A percentile compares a stretch with the other conserved stretches of the same genome.
Conservation (phyloP, 192 early-diverging fungal genomes). For the Coemansia javaensis region DNA sequence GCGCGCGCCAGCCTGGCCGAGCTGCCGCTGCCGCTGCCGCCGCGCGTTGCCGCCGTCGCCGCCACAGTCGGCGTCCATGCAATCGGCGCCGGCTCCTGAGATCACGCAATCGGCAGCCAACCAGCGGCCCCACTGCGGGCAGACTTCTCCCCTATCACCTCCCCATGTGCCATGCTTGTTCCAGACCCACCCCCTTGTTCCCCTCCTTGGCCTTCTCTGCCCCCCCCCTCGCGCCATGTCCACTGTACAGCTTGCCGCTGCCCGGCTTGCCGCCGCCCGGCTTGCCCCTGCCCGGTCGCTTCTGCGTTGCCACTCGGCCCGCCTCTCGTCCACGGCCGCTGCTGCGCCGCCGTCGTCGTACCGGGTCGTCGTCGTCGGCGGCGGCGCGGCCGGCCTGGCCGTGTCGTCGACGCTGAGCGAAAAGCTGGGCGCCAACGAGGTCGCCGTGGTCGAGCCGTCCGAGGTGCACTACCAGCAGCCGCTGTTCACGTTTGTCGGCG, state of each 20-base stretch:
- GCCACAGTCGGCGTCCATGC: too few relatives aligned
- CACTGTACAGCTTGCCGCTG: slow-evolving; percentile 5
- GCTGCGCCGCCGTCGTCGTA: slow-evolving; percentile 43
- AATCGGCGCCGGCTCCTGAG: not conserved
- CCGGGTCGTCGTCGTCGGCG: slow-evolving; percentile 51
- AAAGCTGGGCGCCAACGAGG: slow-evolving; percentile 58
- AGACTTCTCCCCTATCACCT: slow-evolving; percentile 1
- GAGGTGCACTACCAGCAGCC: slow-evolving; percentile 79
- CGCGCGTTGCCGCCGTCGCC: too few relatives aligned
- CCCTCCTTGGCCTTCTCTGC: too few relatives aligned
- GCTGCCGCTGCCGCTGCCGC: too few relatives aligned
- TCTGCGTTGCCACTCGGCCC: too few relatives aligned
- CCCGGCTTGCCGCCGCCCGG: slow-evolving; percentile 26
- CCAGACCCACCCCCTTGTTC: too few relatives aligned
- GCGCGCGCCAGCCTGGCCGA: slow-evolving; percentile 17
- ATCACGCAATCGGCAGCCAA: slow-evolving; percentile 8
- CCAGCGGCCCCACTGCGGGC: not conserved
- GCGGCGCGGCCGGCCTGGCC: slow-evolving; percentile 49
- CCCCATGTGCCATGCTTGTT: not conserved
- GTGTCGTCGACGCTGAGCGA: slow-evolving; percentile 67
- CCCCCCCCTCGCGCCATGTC: too few relatives aligned
- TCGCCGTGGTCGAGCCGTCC: slow-evolving; percentile 74
- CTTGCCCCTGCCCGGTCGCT: too few relatives aligned
- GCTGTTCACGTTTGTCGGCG: slow-evolving; percentile 86
- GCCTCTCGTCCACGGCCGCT: slow-evolving; percentile 27